Base-by-base conservation (phyloP, 306 rosid species). In the Acacia acuminata region DNA sequence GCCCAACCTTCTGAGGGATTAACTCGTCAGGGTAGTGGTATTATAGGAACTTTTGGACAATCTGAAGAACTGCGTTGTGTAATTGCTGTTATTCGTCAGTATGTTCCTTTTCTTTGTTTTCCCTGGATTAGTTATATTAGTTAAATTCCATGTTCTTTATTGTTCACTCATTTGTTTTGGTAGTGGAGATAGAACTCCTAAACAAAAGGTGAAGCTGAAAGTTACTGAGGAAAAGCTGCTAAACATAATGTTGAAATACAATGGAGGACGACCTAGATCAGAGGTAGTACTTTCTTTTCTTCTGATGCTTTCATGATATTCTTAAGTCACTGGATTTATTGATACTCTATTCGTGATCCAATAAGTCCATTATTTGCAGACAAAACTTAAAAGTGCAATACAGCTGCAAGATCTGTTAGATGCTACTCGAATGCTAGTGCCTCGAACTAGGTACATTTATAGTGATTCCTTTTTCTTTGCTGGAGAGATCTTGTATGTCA, bases 121-220 rank as follows among this genome's bases (percentile, higher is more conserved):
- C 38, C 38, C 15, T 64, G 38, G 3, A 75, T 43, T 82, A 22
- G 53, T 75, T 85, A 11, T 3, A 34, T 74, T 76, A 20, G 50
- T 71, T 76, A 27, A 84, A 74, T 55, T 16, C 53, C 64, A 73
- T 77, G 22, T 51, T 78, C 75, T 82, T 77, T 77, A 85, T 68
- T 79, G 63, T 81, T 77, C 73, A 79, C 69, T 77, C 43, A 73
- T 81, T 74, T 82, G 55, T 70, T 87, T 82, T 86, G 71, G 84
- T 88, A 96, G 99, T 87, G 99, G 99, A 79, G 99, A 96, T 90
- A 90, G 99, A 91, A 96, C 99, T 86, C 97, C 99, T 79, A 96
- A 96, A 84, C 99, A 96, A 85, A 96, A 96, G 92, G 99, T 96
- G 87, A 96, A 96, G 85, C 79, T 96, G 86, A 94, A 90, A 84